These are phyloP conservation scores for Mycena venus DNA, from an alignment of 768 basidiomycete species.

Conservation along the genomic window DNA sequence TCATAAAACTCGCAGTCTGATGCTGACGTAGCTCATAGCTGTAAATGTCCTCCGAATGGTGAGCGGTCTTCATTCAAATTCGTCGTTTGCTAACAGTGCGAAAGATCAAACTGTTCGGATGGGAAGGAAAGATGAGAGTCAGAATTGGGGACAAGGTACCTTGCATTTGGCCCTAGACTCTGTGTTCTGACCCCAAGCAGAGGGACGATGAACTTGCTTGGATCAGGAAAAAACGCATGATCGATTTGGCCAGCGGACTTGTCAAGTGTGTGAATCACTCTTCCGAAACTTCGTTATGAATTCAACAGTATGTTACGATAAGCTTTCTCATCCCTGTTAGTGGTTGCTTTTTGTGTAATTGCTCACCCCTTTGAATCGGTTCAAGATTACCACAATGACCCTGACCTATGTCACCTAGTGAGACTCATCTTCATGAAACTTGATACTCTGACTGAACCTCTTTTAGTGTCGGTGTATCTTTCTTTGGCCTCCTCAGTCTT, in stretches of 20 bases:
- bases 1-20: constrained; percentile 21
- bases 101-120: constrained; percentile 63
- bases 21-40: constrained; percentile 45
- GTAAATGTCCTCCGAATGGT: constrained; percentile 74
- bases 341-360: neutral
- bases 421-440: neutral
- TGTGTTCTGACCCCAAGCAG: neutral
- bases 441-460: constrained; percentile 44
- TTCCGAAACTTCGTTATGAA: neutral
- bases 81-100: constrained; percentile 10
- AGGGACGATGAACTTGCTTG: constrained; percentile 60
- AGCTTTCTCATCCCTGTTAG: constrained; percentile 42
- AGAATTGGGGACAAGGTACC: constrained; percentile 60
- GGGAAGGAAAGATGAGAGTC: constrained; percentile 70
- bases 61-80: constrained; percentile 47
- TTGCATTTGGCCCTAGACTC: constrained; percentile 36
- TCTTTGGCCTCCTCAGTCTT: neutral
- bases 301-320: constrained; percentile 43
- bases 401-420: constrained; percentile 58
- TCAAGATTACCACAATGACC: constrained; percentile 60
- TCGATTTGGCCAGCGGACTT: constrained; percentile 51
- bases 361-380: neutral
- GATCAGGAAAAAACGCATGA: constrained; percentile 55
- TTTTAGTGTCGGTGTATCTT: neutral
- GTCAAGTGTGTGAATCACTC: constrained; percentile 39